Percentiles rank a stretch among this genome's conserved stretches.
phyloP scores from a whole-genome alignment of 2,329 filamentous ascomycete species.

The Pseudogymnoascus sp. region DNA sequence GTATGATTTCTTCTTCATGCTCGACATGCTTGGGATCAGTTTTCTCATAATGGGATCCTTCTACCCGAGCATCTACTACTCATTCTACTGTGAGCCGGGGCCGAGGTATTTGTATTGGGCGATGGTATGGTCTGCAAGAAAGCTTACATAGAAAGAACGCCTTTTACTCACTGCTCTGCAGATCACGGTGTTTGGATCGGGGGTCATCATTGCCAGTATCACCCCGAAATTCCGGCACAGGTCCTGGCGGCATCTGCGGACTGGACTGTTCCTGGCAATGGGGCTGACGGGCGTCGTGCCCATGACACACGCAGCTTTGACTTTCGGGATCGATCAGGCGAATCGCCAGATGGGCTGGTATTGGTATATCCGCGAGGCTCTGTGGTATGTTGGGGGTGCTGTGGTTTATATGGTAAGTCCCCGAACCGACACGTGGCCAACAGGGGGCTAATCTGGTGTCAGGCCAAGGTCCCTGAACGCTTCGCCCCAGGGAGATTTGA shows the following conservation, averaged over 20 bases:
- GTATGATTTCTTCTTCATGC: neutral
- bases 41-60: conserved; percentile 5
- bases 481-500: neutral
- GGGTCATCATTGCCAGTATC: conserved; percentile 4
- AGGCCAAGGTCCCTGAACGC: neutral
- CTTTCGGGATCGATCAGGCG: neutral
- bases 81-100: neutral
- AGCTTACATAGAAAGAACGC: neutral
- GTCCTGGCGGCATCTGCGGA: neutral
- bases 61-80: conserved; percentile 2
- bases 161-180: conserved; percentile 1
- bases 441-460: neutral
- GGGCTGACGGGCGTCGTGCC: conserved; percentile 8
- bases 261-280: neutral
- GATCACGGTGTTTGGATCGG: conserved; percentile 5
- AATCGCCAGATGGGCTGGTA: conserved; percentile 1
- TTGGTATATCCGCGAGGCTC: neutral
- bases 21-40: neutral
- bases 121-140: neutral
- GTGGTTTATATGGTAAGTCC: neutral
- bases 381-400: neutral
- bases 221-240: conserved; percentile 5
- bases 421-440: too few species aligned
- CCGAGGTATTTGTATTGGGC: conserved; percentile 10
- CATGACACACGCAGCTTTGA: neutral